A percentile compares a stretch with the other conserved stretches of the same genome.
These are phyloP conservation scores for Sphaerobolus stellatus DNA, from an alignment of 1,284 basidiomycete species.

Conservation along the genomic window DNA sequence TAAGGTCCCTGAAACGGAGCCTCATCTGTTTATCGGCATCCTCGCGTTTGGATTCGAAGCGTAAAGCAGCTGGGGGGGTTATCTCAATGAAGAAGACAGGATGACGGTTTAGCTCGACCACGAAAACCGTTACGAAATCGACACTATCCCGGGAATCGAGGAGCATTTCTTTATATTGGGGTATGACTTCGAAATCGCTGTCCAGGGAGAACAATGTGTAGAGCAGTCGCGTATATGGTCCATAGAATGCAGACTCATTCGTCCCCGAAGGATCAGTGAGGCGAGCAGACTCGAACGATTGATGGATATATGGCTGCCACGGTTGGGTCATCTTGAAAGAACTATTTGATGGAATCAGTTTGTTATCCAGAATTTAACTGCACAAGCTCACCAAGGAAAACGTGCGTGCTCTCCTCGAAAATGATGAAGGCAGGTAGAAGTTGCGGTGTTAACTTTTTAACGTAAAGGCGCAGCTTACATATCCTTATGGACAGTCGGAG, in stretches of 20 bases:
- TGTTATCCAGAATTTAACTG: too few species aligned
- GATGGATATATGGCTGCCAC: too few species aligned
- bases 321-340: too few species aligned
- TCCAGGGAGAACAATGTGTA: neutral
- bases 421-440: too few species aligned
- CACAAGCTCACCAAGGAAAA: too few species aligned
- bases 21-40: neutral
- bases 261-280: too few species aligned
- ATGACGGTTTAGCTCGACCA: neutral
- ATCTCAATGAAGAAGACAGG: neutral
- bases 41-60: neutral
- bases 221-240: neutral
- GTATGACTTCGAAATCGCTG: neutral
- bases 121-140: neutral
- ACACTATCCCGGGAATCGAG: neutral
- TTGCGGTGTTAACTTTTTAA: too few species aligned
- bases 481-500: too few species aligned
- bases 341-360: too few species aligned
- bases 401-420: too few species aligned
- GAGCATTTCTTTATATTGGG: neutral
- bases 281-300: too few species aligned
- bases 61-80: neutral
- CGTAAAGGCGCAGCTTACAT: too few species aligned
- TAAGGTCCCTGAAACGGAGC: neutral
- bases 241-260: neutral